Conservation (phyloP, 2,329 filamentous ascomycete species). For the Ascochyta rabiei region DNA sequence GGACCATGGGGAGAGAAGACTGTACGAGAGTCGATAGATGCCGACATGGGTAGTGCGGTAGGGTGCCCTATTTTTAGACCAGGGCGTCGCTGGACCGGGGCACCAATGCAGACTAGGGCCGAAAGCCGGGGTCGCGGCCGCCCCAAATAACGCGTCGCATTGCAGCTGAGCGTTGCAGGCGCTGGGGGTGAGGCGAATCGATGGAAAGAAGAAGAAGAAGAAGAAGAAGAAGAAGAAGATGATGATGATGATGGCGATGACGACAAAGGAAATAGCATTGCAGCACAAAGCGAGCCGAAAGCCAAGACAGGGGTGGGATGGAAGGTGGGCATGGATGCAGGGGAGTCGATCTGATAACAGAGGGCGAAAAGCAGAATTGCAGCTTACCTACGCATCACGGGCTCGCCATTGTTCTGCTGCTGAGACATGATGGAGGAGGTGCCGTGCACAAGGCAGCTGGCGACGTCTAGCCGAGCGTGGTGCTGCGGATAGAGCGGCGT, state of each 20-base stretch:
- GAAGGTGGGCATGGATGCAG: conserved; percentile 2
- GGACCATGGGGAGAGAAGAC: conserved; percentile 24
- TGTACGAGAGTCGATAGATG: conserved; percentile 41
- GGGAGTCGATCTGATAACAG: conserved; percentile 3
- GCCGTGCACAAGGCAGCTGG: conserved; percentile 3
- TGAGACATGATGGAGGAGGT: conserved; percentile 43
- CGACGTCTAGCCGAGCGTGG: background rate
- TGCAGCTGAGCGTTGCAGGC: conserved; percentile 4
- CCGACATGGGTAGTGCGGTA: conserved; percentile 42
- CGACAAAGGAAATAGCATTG: too few species aligned
- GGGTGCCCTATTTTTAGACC: conserved; percentile 45
- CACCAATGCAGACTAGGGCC: conserved; percentile 48
- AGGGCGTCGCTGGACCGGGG: conserved; percentile 43
- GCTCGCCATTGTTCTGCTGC: conserved; percentile 49
- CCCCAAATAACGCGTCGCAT: conserved; percentile 9
- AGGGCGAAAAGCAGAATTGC: conserved; percentile 13
- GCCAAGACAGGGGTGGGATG: background rate
- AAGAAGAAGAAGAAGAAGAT: background rate
- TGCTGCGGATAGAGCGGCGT: background rate
- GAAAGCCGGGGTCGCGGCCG: conserved; percentile 29
- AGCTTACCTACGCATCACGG: conserved; percentile 71
- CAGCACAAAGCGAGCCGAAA: background rate
- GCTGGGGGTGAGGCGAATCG: background rate
- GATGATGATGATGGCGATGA: background rate
- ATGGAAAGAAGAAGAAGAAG: background rate